Percentiles rank a stretch among this genome's conserved stretches.
phyloP scores from a whole-genome alignment of 1,139 yeast genomes.

The Hansenula lynferdii region DNA sequence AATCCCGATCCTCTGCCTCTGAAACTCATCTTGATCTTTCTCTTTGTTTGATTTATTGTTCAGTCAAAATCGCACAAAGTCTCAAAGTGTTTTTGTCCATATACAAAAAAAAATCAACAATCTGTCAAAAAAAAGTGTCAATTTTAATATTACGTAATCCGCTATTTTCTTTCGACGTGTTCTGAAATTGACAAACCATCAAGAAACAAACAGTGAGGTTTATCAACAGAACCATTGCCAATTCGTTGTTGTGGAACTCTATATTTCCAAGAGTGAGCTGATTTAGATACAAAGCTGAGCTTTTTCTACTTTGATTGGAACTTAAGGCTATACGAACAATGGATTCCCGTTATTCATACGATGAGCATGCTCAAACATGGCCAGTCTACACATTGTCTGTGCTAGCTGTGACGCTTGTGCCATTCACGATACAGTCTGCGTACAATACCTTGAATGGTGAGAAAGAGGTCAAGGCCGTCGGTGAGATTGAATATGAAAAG shows the following conservation, averaged over 20 bases:
- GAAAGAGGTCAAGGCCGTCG: conserved; percentile 7
- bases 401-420: conserved; percentile 59
- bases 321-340: conserved; percentile 4
- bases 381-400: conserved; percentile 86
- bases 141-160: background rate
- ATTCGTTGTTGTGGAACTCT: too few species aligned
- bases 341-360: conserved; percentile 54
- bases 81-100: background rate
- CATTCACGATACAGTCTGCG: conserved; percentile 54
- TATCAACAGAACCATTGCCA: too few species aligned
- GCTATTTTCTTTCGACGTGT: conserved; percentile 2
- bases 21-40: conserved; percentile 19
- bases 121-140: background rate
- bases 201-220: too few species aligned
- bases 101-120: background rate
- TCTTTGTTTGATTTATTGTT: background rate
- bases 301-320: too few species aligned
- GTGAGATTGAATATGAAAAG: conserved; percentile 2
- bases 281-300: background rate
- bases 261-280: background rate
- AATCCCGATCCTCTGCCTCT: conserved; percentile 22
- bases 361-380: conserved; percentile 93
- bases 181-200: background rate
- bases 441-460: conserved; percentile 20
- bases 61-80: background rate